Evolutionary conservation across 129 eudicot species (phyloP).

Genomic region (Centrapalus pauciflorus): DNA sequence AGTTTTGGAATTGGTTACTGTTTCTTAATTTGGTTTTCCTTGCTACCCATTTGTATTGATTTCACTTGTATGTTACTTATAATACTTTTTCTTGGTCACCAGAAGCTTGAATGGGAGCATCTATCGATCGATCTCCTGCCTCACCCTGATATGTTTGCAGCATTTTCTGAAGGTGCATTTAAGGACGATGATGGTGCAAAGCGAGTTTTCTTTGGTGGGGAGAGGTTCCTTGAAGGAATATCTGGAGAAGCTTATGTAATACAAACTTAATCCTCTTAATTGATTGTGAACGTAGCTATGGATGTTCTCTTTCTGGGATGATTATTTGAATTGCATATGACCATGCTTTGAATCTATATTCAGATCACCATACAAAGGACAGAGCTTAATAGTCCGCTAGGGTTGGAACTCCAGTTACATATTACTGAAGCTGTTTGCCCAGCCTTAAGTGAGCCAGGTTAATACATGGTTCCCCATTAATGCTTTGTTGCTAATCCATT

Average conservation of each 20-base stretch:
- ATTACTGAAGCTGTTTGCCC: constrained; percentile 96
- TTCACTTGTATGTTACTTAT: constrained; percentile 11
- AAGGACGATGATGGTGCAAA: constrained; percentile 97
- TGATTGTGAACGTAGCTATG: constrained; percentile 23
- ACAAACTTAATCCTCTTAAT: constrained; percentile 28
- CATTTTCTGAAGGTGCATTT: constrained; percentile 58
- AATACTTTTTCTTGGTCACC: constrained; percentile 32
- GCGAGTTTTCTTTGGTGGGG: constrained; percentile 93
- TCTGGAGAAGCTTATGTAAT: constrained; percentile 98
- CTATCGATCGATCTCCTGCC: constrained; percentile 94
- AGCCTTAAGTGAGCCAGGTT: constrained; percentile 97
- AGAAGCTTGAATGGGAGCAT: constrained; percentile 98
- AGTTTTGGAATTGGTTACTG: background rate
- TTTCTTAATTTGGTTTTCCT: background rate
- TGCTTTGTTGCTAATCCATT: constrained; percentile 8
- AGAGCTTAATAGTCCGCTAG: constrained; percentile 78
- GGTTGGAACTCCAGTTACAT: constrained; percentile 86
- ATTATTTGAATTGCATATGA: constrained; percentile 15
- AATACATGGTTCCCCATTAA: constrained; percentile 15
- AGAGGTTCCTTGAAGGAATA: constrained; percentile 91
- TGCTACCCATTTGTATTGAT: background rate
- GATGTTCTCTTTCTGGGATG: constrained; percentile 4
- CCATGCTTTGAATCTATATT: constrained; percentile 13
- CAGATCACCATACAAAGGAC: constrained; percentile 97
- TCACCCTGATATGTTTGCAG: constrained; percentile 96